Percentiles rank a stretch among this genome's conserved stretches.
phyloP scores from a whole-genome alignment of 345 rosid species.

The Mercurialis annua region DNA sequence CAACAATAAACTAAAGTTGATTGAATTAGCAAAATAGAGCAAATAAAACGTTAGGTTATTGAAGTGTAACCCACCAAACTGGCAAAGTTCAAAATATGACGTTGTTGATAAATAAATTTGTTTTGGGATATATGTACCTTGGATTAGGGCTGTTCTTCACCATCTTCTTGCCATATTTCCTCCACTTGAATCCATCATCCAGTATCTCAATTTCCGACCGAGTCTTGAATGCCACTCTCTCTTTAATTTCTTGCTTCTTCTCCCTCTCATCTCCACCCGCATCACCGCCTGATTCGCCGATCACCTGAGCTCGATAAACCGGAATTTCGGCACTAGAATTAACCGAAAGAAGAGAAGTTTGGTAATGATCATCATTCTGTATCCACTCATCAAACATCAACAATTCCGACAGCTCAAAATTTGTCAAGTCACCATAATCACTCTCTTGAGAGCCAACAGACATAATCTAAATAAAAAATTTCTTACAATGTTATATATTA shows the following conservation, averaged over 20 bases:
- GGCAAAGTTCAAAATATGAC: too few species aligned
- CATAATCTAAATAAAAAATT: neutral
- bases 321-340: constrained; percentile 31
- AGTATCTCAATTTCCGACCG: constrained; percentile 73
- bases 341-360: constrained; percentile 29
- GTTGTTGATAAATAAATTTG: too few species aligned
- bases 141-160: constrained; percentile 92
- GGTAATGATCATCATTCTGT: constrained; percentile 37
- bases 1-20: too few species aligned
- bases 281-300: constrained; percentile 21
- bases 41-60: too few species aligned
- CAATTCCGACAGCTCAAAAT: constrained; percentile 54
- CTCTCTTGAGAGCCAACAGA: constrained; percentile 23
- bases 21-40: too few species aligned
- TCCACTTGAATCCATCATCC: constrained; percentile 92
- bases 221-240: constrained; percentile 76
- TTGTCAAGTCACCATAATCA: constrained; percentile 24
- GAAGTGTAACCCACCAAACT: too few species aligned
- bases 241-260: constrained; percentile 43
- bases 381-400: constrained; percentile 51
- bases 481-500: neutral
- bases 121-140: too few species aligned
- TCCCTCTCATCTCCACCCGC: constrained; percentile 16
- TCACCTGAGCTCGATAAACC: constrained; percentile 32
- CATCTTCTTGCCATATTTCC: constrained; percentile 97